Evolutionary conservation across 2,329 filamentous ascomycete species (phyloP).

Genomic region (Neofusicoccum laricinum): DNA sequence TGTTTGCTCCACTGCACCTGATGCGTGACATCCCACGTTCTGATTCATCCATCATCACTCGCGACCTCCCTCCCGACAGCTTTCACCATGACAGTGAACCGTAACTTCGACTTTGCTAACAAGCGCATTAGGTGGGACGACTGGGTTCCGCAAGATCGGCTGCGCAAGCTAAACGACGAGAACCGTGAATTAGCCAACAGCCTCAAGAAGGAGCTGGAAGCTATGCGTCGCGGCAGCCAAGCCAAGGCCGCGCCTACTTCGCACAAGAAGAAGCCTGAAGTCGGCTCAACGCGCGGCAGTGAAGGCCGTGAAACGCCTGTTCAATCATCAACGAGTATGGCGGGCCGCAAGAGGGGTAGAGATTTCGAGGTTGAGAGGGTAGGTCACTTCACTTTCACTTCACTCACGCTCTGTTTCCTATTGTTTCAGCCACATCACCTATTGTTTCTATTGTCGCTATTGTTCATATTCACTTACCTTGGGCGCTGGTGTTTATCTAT

Average conservation of each 20-base stretch:
- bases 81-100: neutral
- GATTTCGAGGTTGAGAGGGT: constrained; percentile 84
- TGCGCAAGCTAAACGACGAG: constrained; percentile 91
- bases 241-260: constrained; percentile 40
- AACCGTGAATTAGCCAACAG: constrained; percentile 84
- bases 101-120: neutral
- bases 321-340: constrained; percentile 52
- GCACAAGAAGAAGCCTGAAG: constrained; percentile 53
- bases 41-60: neutral
- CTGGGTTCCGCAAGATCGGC: constrained; percentile 91
- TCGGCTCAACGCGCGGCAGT: constrained; percentile 66
- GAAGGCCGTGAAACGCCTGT: constrained; percentile 69
- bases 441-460: neutral
- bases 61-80: neutral
- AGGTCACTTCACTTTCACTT: constrained; percentile 24
- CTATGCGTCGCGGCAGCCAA: constrained; percentile 47
- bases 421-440: neutral
- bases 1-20: constrained; percentile 1
- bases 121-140: constrained; percentile 75
- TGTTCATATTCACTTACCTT: neutral
- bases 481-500: neutral
- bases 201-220: constrained; percentile 66
- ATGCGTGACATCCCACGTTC: neutral
- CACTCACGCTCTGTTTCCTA: neutral
- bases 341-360: constrained; percentile 70